These are phyloP conservation scores for Ailanthus altissimus DNA, from an alignment of 345 rosid species.

Conservation along the genomic window DNA sequence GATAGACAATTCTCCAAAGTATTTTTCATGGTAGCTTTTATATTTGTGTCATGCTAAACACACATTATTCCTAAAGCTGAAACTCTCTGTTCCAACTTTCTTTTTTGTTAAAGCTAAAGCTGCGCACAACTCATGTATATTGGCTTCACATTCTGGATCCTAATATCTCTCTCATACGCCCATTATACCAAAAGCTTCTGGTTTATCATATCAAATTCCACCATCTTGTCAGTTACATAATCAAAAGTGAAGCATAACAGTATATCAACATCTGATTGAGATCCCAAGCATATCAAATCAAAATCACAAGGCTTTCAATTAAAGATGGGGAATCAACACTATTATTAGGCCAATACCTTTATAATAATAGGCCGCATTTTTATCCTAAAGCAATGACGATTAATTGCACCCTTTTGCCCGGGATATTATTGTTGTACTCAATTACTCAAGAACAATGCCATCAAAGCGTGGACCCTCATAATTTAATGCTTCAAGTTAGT, in stretches of 20 bases:
- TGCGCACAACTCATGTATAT: neutral
- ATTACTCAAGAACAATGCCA: conserved; percentile 3
- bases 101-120: neutral
- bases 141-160: neutral
- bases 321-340: conserved; percentile 11
- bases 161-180: neutral
- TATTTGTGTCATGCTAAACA: conserved; percentile 6
- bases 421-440: neutral
- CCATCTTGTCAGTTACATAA: neutral
- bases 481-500: neutral
- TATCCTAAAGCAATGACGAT: neutral
- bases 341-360: conserved; percentile 13
- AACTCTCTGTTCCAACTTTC: neutral
- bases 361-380: neutral
- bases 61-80: conserved; percentile 10
- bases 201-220: neutral
- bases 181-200: neutral
- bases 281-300: neutral
- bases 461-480: neutral
- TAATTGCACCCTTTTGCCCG: neutral
- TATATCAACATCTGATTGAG: neutral
- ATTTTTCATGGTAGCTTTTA: neutral
- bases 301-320: neutral
- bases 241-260: neutral
- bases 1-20: neutral